These are phyloP conservation scores for Hyphopichia buzzinii DNA, from an alignment of 1,139 yeast genomes.

Conservation along the genomic window DNA sequence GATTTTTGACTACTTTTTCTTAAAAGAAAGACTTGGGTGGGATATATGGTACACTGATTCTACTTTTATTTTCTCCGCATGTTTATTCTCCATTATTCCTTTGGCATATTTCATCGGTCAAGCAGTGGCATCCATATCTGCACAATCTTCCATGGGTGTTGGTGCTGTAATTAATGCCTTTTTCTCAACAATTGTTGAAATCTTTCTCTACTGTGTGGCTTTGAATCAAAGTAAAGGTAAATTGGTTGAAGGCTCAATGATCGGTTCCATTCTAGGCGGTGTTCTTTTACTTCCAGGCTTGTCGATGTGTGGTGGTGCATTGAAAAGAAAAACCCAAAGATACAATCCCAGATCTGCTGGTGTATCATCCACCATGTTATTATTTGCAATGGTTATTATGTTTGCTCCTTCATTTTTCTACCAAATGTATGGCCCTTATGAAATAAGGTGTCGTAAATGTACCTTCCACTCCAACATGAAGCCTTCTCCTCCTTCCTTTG, in stretches of 20 bases:
- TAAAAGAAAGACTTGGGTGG: constrained; percentile 52
- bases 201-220: constrained; percentile 90
- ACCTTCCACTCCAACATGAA: constrained; percentile 12
- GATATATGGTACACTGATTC: constrained; percentile 57
- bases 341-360: constrained; percentile 97
- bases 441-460: constrained; percentile 64
- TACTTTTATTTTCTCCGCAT: constrained; percentile 64
- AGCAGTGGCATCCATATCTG: constrained; percentile 97
- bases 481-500: constrained; percentile 3
- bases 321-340: constrained; percentile 86
- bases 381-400: constrained; percentile 88
- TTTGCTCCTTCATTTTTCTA: constrained; percentile 91
- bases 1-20: constrained; percentile 69
- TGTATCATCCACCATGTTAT: constrained; percentile 91
- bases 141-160: constrained; percentile 98
- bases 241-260: constrained; percentile 95
- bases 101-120: constrained; percentile 97
- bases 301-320: constrained; percentile 97
- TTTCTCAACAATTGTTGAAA: constrained; percentile 93
- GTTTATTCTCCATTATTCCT: constrained; percentile 85
- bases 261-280: constrained; percentile 92
- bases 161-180: constrained; percentile 99
- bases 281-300: constrained; percentile 88
- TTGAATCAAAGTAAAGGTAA: constrained; percentile 80
- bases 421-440: constrained; percentile 88